Conservation (phyloP, 768 basidiomycete genomes). For the Boletus rufocinnamomeus region DNA sequence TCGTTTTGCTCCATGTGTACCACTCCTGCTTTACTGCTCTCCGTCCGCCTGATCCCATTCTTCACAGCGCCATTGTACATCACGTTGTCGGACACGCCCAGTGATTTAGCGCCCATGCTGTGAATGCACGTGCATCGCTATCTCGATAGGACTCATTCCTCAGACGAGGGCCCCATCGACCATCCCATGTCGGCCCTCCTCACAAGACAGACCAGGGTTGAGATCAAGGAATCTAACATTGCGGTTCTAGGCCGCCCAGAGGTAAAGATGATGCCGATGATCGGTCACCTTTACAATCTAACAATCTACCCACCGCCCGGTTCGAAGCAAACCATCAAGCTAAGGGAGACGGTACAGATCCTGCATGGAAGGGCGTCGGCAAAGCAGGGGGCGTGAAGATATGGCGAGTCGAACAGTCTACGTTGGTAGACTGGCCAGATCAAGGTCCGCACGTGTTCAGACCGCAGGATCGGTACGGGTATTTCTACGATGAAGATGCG, state of each 20-base stretch:
- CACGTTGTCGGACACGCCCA: neutral
- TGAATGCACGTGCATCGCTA: constrained; percentile 20
- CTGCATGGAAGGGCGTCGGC: constrained; percentile 54
- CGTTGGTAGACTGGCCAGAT: constrained; percentile 37
- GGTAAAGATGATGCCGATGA: constrained; percentile 36
- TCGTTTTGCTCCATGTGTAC: constrained; percentile 5
- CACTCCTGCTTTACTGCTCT: neutral
- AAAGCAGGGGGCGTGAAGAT: constrained; percentile 46
- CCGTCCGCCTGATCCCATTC: neutral
- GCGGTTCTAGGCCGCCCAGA: constrained; percentile 59
- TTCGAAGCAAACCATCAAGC: constrained; percentile 52
- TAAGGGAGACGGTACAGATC: constrained; percentile 47
- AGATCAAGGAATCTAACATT: constrained; percentile 65
- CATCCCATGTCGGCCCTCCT: constrained; percentile 11
- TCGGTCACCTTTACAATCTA: neutral
- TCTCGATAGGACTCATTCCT: neutral
- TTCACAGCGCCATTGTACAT: constrained; percentile 8
- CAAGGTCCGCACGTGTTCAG: constrained; percentile 6
- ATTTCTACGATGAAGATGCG: constrained; percentile 66
- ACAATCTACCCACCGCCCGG: constrained; percentile 1
- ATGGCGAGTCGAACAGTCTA: constrained; percentile 62
- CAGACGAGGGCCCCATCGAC: neutral
- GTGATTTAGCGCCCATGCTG: constrained; percentile 10
- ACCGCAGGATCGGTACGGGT: constrained; percentile 42
- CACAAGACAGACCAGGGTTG: constrained; percentile 28